Evolutionary conservation across 1,284 basidiomycete species (phyloP), one percentile per base, ranked within the genome.

Genomic region (Leccinum subfulvum): DNA sequence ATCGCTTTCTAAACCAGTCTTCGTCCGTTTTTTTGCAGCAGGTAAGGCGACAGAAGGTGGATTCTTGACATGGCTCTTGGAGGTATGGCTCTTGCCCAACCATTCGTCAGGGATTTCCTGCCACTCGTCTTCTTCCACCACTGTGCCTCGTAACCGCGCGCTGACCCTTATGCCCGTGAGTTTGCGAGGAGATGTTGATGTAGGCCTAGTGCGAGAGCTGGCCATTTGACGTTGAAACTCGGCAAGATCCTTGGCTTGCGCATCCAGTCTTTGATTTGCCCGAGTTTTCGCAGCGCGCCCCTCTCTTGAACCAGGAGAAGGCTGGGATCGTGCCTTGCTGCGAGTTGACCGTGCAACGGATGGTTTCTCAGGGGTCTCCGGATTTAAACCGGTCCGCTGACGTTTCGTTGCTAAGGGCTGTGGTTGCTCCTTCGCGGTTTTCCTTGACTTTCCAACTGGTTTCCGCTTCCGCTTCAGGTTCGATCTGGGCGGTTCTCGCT

Each of bases 91-190:
- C 16, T 77, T 77, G 41, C 77, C 70, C 63, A 92, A 68, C 90
- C 91, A 92, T 69, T 91, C 91, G 4, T 87, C 82, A 0, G 91
- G 91, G 37, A 93, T 81, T 63, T 83, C 79, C 73, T 93, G 89
- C 91, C 91, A 93, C 68, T 85, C 89, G 1, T 87, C 87, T 9
- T 87, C 85, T 49, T 80, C 78, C 10, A 75, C 69, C 21, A 59
- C 62, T 3, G 71, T 65, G n/a, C 85, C 87, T 59, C 87, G 79
- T 61, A 92, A 72, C 30, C 91, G 79, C 2, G 87, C 82, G 68
- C 90, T 93, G 5, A 85, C 71, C 28, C 91, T 79, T 3, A 87
- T 89, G 0, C 90, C 89, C 37, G 79, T 61, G 4, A 80, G 67
- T 28, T 79, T 75, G n/a, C 73, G 71, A 30, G 75, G 63, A 7